A percentile compares a stretch with the other conserved stretches of the same genome.
phyloP scores from a whole-genome alignment of 108 stramenopile species.

The Mayamaea pseudoterrestris region DNA sequence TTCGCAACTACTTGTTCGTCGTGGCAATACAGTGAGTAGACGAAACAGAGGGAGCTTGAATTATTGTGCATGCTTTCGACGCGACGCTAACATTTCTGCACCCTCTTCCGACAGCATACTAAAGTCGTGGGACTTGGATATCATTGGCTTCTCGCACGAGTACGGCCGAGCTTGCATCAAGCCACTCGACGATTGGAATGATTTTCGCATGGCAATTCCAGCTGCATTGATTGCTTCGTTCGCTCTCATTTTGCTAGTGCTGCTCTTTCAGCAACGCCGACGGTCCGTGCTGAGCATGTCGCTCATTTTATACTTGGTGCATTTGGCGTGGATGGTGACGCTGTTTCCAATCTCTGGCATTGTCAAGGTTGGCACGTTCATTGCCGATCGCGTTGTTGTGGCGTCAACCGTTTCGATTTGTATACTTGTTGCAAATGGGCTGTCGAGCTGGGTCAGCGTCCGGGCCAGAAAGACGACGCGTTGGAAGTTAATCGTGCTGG shows the following conservation, averaged over 20 bases:
- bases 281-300: conserved; percentile 5
- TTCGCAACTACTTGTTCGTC: conserved; percentile 54
- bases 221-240: conserved; percentile 10
- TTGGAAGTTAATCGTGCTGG: conserved; percentile 4
- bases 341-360: conserved; percentile 68
- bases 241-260: conserved; percentile 6
- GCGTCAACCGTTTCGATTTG: conserved; percentile 51
- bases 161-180: conserved; percentile 74
- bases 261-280: conserved; percentile 11
- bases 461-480: conserved; percentile 13
- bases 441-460: neutral
- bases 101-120: too few relatives aligned
- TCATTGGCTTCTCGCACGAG: conserved; percentile 71
- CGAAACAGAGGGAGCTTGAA: conserved; percentile 28
- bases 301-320: conserved; percentile 28
- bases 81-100: too few relatives aligned
- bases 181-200: conserved; percentile 28
- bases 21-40: conserved; percentile 50
- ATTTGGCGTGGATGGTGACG: conserved; percentile 60
- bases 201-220: conserved; percentile 36
- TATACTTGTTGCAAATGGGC: conserved; percentile 24
- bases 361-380: conserved; percentile 76
- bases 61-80: neutral
- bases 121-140: conserved; percentile 23
- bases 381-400: conserved; percentile 74